phyloP scores from a whole-genome alignment of 202 grass and related monocot genomes.

The Carex arenaria region DNA sequence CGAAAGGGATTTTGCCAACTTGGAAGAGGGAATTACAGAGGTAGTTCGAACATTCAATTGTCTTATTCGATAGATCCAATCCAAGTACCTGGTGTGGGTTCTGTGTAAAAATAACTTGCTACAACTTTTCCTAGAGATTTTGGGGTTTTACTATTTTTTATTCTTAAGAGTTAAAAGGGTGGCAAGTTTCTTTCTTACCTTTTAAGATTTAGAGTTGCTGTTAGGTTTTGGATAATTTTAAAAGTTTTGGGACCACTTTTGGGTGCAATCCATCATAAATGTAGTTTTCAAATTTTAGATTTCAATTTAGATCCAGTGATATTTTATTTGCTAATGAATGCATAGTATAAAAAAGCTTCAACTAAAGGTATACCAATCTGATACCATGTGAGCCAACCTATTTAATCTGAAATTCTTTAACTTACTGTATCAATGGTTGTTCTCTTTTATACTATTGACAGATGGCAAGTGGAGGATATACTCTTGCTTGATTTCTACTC shows the following conservation, averaged over 20 bases:
- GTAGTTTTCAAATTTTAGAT: background rate
- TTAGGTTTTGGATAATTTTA: background rate
- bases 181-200: background rate
- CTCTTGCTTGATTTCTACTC: slow-evolving; percentile 90
- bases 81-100: background rate
- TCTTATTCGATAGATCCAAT: background rate
- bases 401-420: background rate
- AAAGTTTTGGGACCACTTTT: background rate
- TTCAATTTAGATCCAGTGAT: background rate
- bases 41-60: background rate
- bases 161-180: background rate
- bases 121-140: background rate
- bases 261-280: background rate
- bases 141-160: background rate
- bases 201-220: background rate
- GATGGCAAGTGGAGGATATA: slow-evolving; percentile 93
- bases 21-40: slow-evolving; percentile 81
- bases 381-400: background rate
- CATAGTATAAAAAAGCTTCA: background rate
- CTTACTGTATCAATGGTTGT: background rate
- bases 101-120: background rate
- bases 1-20: slow-evolving; percentile 81
- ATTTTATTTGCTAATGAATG: background rate
- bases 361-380: background rate
- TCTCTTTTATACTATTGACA: slow-evolving; percentile 10